Evolutionary conservation across 768 basidiomycete genomes (phyloP).

Genomic region (Rhizopogon salebrosus): DNA sequence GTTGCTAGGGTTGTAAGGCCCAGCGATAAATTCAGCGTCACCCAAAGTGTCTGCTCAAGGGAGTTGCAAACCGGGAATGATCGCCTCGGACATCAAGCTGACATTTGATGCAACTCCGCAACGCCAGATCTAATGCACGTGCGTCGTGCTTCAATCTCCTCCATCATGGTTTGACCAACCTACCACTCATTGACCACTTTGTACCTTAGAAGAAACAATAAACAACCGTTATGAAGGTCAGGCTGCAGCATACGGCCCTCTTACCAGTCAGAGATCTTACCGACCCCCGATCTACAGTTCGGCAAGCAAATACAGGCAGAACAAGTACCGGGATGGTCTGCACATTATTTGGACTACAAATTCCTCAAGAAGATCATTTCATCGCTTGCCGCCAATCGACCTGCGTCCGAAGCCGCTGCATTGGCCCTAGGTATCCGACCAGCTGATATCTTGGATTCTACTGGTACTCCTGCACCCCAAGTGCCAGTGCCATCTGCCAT

Average conservation of each 20-base stretch:
- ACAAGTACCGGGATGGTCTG: slow-evolving; percentile 95
- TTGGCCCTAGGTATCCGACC: slow-evolving; percentile 81
- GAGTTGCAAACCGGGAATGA: no score
- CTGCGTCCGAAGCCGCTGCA: slow-evolving; percentile 85
- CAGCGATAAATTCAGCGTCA: no score
- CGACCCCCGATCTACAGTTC: slow-evolving; percentile 52
- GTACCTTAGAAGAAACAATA: slow-evolving; percentile 1
- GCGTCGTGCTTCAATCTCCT: slow-evolving; percentile 33
- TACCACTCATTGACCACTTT: slow-evolving; percentile 7
- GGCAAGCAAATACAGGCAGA: slow-evolving; percentile 96
- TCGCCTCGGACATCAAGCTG: no score
- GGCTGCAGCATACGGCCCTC: slow-evolving; percentile 1
- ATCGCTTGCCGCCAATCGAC: slow-evolving; percentile 84
- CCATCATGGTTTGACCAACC: slow-evolving; percentile 23
- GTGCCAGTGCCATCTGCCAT: slow-evolving; percentile 24
- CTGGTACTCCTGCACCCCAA: slow-evolving; percentile 23
- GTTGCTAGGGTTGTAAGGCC: no score
- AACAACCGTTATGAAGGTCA: slow-evolving; percentile 27
- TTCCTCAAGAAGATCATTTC: slow-evolving; percentile 98
- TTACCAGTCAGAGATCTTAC: background rate
- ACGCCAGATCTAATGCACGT: slow-evolving; percentile 36
- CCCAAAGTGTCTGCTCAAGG: no score
- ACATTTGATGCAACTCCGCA: background rate
- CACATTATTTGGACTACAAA: slow-evolving; percentile 97
- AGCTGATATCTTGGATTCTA: slow-evolving; percentile 38